A percentile compares a stretch with the other conserved stretches of the same genome.
phyloP scores from a whole-genome alignment of 2,329 filamentous ascomycete genomes.

The Pleurostoma richardsiae region DNA sequence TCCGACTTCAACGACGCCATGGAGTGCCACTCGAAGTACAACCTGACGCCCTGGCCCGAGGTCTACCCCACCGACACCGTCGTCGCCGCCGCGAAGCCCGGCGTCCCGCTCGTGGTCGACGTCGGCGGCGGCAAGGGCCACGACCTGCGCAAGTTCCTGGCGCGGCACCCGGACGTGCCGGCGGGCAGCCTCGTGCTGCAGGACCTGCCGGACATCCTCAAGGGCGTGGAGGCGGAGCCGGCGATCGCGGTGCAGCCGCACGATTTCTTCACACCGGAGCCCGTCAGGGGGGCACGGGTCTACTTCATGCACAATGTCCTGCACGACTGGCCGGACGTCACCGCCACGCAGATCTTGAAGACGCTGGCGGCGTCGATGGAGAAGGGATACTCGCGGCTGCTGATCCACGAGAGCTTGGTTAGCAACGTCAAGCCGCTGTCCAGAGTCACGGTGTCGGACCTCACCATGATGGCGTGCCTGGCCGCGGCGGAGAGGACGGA shows the following conservation, averaged over 20 bases:
- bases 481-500: background rate
- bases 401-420: conserved; percentile 29
- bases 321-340: conserved; percentile 22
- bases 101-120: conserved; percentile 24
- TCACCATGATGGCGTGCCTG: conserved; percentile 26
- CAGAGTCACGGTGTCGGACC: conserved; percentile 24
- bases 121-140: conserved; percentile 30
- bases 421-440: conserved; percentile 18
- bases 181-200: conserved; percentile 24
- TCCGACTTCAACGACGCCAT: conserved; percentile 27
- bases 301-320: conserved; percentile 17
- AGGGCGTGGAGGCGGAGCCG: conserved; percentile 4
- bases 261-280: conserved; percentile 33
- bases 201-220: conserved; percentile 24
- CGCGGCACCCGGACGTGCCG: conserved; percentile 15
- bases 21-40: conserved; percentile 30
- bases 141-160: conserved; percentile 25
- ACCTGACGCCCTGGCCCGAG: conserved; percentile 28
- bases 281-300: conserved; percentile 29
- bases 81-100: conserved; percentile 17
- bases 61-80: conserved; percentile 25
- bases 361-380: conserved; percentile 18
- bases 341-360: background rate
- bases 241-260: conserved; percentile 22
- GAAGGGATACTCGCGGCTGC: conserved; percentile 26